These are phyloP conservation scores for Aspergillus affinis DNA, from an alignment of 495 filamentous ascomycete genomes.

Conservation along the genomic window DNA sequence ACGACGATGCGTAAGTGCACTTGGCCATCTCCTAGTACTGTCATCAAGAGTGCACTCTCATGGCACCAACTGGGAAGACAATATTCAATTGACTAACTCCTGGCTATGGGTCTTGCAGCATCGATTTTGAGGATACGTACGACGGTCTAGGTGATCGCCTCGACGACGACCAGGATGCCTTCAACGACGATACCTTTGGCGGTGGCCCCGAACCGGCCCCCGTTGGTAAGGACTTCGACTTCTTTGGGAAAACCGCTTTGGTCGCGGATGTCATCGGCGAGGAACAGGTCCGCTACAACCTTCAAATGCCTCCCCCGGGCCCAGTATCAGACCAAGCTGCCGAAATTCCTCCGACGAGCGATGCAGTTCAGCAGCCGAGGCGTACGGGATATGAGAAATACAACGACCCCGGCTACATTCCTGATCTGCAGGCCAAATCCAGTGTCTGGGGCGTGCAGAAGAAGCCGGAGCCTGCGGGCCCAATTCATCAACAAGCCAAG, in stretches of 20 bases:
- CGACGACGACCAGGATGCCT: conserved; percentile 87
- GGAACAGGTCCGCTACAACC: conserved; percentile 78
- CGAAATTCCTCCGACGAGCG: conserved; percentile 32
- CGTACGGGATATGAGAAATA: conserved; percentile 89
- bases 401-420: conserved; percentile 68
- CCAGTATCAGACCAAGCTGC: conserved; percentile 36
- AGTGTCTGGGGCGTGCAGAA: conserved; percentile 84
- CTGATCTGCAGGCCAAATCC: conserved; percentile 88
- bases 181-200: conserved; percentile 99
- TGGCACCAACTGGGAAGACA: background rate
- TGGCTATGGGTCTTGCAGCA: conserved; percentile 33
- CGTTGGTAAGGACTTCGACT: conserved; percentile 94
- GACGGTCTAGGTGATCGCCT: conserved; percentile 92
- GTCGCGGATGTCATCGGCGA: conserved; percentile 82
- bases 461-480: conserved; percentile 32
- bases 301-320: conserved; percentile 54
- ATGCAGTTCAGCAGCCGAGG: conserved; percentile 55
- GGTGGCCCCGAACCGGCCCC: conserved; percentile 38
- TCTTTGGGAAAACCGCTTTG: conserved; percentile 87
- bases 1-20: conserved; percentile 71
- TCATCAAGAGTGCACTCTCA: background rate
- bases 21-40: background rate
- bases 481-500: conserved; percentile 40
- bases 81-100: background rate
- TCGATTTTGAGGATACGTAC: conserved; percentile 98